Evolutionary conservation across 139 green algal genomes (phyloP).

Genomic region (Chlamydomonas applanata): DNA sequence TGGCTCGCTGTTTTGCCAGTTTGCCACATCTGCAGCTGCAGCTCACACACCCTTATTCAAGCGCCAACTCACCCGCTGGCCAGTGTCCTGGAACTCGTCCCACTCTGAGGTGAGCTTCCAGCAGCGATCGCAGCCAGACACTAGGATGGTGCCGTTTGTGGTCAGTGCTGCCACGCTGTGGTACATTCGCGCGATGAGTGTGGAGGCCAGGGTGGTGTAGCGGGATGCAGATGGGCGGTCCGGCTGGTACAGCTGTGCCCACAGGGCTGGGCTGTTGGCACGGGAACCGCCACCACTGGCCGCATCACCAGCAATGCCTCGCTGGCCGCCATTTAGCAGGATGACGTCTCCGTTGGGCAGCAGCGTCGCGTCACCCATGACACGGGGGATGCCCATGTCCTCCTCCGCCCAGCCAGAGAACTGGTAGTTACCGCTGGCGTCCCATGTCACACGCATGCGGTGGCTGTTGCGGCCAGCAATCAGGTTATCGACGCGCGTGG

Average conservation of each 20-base stretch:
- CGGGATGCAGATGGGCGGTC: slow-evolving; percentile 13
- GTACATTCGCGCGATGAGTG: slow-evolving; percentile 27
- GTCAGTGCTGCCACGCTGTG: slow-evolving; percentile 38
- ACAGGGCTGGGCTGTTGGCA: slow-evolving; percentile 28
- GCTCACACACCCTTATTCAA: no score
- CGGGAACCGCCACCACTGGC: slow-evolving; percentile 18
- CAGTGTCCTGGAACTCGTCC: not conserved
- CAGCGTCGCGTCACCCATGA: slow-evolving; percentile 27
- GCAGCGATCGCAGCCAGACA: slow-evolving; percentile 39
- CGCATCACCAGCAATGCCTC: slow-evolving; percentile 32
- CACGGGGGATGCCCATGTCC: slow-evolving; percentile 6
- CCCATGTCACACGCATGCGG: not conserved
- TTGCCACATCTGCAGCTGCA: no score
- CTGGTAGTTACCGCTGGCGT: slow-evolving; percentile 7
- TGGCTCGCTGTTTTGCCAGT: no score
- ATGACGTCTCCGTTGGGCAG: slow-evolving; percentile 35
- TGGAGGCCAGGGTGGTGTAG: slow-evolving; percentile 6
- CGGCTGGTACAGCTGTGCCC: slow-evolving; percentile 31
- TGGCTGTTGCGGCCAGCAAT: slow-evolving; percentile 3
- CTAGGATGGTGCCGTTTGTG: slow-evolving; percentile 33
- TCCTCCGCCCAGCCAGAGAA: slow-evolving; percentile 22
- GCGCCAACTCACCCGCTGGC: no score
- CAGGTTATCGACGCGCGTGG: not conserved
- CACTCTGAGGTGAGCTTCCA: not conserved
- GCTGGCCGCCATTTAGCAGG: slow-evolving; percentile 24